A percentile compares a stretch with the other conserved stretches of the same genome.
phyloP scores from a whole-genome alignment of 257 asterid genomes.

The Solanum tarijense region DNA sequence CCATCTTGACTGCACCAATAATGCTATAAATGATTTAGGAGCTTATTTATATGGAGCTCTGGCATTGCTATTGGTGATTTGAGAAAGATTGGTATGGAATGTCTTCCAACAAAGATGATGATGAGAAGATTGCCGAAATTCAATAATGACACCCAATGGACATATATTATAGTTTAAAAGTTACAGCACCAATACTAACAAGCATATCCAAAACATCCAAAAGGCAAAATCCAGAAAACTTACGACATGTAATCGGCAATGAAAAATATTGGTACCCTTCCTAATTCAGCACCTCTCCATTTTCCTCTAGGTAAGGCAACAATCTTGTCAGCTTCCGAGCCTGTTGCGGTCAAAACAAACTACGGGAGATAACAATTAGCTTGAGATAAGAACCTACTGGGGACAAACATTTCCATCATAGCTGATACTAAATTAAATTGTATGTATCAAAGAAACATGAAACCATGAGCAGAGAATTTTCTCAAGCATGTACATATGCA shows the following conservation, averaged over 20 bases:
- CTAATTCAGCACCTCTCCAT: conserved; percentile 75
- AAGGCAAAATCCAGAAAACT: conserved; percentile 17
- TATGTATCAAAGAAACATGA: background rate
- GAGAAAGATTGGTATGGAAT: background rate
- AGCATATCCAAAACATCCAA: background rate
- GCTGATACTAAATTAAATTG: background rate
- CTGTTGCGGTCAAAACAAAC: conserved; percentile 93
- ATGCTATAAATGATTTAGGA: background rate
- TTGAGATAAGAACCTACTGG: background rate
- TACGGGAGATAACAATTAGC: conserved; percentile 14
- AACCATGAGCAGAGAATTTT: background rate
- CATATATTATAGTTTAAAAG: background rate
- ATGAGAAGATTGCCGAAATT: background rate
- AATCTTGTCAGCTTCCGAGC: conserved; percentile 77
- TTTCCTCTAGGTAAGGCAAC: conserved; percentile 57
- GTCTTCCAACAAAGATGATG: background rate
- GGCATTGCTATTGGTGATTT: background rate
- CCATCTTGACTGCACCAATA: background rate
- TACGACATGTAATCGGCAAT: conserved; percentile 79
- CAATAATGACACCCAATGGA: background rate
- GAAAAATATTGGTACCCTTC: conserved; percentile 76
- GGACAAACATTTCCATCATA: background rate
- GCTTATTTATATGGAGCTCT: background rate
- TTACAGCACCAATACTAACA: background rate
- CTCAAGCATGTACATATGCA: background rate